phyloP scores from a whole-genome alignment of 2,329 filamentous ascomycete species.

The Fusarium pininemorale region DNA sequence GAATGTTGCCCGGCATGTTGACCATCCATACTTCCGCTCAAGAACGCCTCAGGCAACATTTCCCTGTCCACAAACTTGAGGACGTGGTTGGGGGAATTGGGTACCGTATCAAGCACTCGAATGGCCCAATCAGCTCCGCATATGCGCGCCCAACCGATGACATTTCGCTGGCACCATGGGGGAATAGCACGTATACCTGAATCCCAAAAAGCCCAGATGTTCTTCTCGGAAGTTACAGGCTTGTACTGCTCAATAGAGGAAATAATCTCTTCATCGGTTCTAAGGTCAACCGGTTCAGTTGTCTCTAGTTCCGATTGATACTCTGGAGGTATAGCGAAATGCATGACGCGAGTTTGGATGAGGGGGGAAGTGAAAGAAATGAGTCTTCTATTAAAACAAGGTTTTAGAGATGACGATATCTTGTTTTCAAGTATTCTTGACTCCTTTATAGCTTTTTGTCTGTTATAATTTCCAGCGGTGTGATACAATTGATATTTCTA shows the following conservation, averaged over 20 bases:
- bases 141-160: neutral
- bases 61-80: neutral
- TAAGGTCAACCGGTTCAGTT: neutral
- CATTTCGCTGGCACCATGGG: neutral
- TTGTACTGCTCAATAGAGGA: neutral
- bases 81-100: neutral
- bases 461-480: fast-evolving
- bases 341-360: neutral
- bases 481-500: neutral
- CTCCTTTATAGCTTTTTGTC: neutral
- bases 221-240: neutral
- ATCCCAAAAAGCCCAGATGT: neutral
- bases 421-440: neutral
- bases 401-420: neutral
- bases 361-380: neutral
- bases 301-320: neutral
- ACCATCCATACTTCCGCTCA: neutral
- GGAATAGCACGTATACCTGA: neutral
- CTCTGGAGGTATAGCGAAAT: neutral
- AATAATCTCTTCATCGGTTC: neutral
- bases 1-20: neutral
- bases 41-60: neutral
- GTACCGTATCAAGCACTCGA: neutral
- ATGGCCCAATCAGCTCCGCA: neutral
- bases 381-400: neutral